Evolutionary conservation across 257 asterid genomes (phyloP).

Genomic region (Ligustrum vulgare): DNA sequence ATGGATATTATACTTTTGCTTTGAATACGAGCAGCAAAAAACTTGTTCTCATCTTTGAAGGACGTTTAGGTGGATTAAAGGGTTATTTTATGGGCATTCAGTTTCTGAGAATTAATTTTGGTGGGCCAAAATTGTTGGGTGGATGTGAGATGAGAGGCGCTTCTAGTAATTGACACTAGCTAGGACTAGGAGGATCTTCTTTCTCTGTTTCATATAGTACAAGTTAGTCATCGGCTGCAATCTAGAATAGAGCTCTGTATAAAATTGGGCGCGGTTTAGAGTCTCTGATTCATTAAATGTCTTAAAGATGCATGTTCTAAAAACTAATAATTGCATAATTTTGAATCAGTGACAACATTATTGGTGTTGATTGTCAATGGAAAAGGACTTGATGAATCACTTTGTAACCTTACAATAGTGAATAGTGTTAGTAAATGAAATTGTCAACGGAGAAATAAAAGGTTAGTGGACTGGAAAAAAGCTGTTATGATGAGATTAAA

Average conservation of each 20-base stretch:
- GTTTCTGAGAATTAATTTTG: conserved; percentile 57
- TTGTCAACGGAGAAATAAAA: conserved; percentile 13
- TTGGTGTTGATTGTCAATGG: background rate
- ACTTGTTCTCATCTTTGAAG: conserved; percentile 16
- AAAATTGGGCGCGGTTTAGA: background rate
- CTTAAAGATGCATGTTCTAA: background rate
- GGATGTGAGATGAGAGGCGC: conserved; percentile 45
- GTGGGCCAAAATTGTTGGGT: conserved; percentile 40
- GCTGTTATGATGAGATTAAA: conserved; percentile 27
- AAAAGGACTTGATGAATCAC: conserved; percentile 16
- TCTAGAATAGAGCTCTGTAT: conserved; percentile 20
- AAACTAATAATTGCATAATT: conserved; percentile 4
- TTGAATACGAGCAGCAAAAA: conserved; percentile 16
- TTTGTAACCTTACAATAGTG: conserved; percentile 16
- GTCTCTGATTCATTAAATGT: background rate
- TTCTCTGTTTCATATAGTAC: conserved; percentile 33
- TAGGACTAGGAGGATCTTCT: conserved; percentile 18
- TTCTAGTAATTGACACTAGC: conserved; percentile 14
- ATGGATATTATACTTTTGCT: background rate
- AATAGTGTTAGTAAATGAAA: conserved; percentile 14
- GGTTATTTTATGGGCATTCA: conserved; percentile 37
- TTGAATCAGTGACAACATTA: background rate
- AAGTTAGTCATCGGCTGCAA: conserved; percentile 27
- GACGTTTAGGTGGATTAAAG: conserved; percentile 9
- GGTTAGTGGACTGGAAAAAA: conserved; percentile 25